phyloP scores from a whole-genome alignment of 495 filamentous ascomycete species.

The Aspergillus mulundensis region DNA sequence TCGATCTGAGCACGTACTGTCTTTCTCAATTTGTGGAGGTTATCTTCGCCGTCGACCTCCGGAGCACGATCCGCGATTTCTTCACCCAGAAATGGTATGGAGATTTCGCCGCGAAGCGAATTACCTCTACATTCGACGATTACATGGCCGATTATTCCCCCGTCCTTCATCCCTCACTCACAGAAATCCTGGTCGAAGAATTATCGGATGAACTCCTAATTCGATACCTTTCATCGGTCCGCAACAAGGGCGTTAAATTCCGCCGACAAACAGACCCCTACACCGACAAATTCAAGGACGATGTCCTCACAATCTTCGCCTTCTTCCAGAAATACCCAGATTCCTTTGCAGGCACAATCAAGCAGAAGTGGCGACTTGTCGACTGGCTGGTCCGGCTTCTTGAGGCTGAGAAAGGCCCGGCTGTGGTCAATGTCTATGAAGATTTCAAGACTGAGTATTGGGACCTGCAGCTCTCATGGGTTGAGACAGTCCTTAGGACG shows the following conservation, averaged over 20 bases:
- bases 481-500: constrained; percentile 83
- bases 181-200: constrained; percentile 87
- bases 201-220: constrained; percentile 84
- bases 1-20: constrained; percentile 88
- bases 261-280: constrained; percentile 70
- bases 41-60: constrained; percentile 85
- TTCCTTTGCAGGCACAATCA: constrained; percentile 68
- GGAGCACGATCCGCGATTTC: constrained; percentile 73
- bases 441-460: constrained; percentile 81
- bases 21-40: constrained; percentile 76
- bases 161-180: constrained; percentile 77
- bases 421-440: constrained; percentile 71
- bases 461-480: constrained; percentile 94
- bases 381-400: constrained; percentile 75
- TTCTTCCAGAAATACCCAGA: constrained; percentile 60
- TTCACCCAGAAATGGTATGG: constrained; percentile 89
- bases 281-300: constrained; percentile 85
- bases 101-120: constrained; percentile 76
- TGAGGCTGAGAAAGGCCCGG: constrained; percentile 64
- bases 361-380: constrained; percentile 86
- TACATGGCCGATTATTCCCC: constrained; percentile 81
- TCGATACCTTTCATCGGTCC: constrained; percentile 77
- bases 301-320: constrained; percentile 76
- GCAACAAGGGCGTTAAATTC: constrained; percentile 90
- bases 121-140: constrained; percentile 88